Evolutionary conservation across 2,329 filamentous ascomycete genomes (phyloP), one percentile per base, ranked within the genome.

Genomic region (Graphiopsis chlorocephala): DNA sequence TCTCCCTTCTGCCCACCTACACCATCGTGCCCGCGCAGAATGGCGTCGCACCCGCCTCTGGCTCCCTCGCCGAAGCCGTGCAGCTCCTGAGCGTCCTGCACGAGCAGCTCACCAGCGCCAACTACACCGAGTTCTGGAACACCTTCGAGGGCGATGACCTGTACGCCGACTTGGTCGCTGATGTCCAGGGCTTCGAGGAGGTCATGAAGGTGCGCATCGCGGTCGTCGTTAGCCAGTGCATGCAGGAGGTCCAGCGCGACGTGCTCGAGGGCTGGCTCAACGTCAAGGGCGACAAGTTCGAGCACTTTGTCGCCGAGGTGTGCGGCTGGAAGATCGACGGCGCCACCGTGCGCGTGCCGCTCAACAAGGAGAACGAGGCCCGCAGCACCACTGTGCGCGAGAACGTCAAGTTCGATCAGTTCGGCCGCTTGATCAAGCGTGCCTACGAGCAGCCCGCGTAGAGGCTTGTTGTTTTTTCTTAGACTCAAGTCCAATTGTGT

Each of bases 351-450:
- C 86, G 87, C 78, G 86, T 99, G 64, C 95, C 95, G 64, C 83
- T 89, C 74, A 99, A 99, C 83, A 91, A 95, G 76, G 95, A 99
- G 81, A 97, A 97, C 78, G 94, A 98, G 86, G 95, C 93, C 52
- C 92, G 96, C 84, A 95, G 95, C 79, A 90, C 93, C 47, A 91
- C 97, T 78, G 96, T 97, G 74, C 87, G 93, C 73, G 95, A 99
- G 84, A 93, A 95, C 70, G 95, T 99, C 75, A 92, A 90, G 79
- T 89, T 96, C 66, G 91, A 95, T 71, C 92, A 92, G 82, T 93
- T 93, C 79, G 83, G 87, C 61, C 85, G 92, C 71, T 88, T 96
- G 67, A 87, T 97, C 68, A 86, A 90, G 79, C 86, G 93, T 74
- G 90, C 91, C 58, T 97, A 93, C 84, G 93, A 97, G 82, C 90